Base-by-base conservation (phyloP, 306 rosid species). In the Gleditsia sinensis region DNA sequence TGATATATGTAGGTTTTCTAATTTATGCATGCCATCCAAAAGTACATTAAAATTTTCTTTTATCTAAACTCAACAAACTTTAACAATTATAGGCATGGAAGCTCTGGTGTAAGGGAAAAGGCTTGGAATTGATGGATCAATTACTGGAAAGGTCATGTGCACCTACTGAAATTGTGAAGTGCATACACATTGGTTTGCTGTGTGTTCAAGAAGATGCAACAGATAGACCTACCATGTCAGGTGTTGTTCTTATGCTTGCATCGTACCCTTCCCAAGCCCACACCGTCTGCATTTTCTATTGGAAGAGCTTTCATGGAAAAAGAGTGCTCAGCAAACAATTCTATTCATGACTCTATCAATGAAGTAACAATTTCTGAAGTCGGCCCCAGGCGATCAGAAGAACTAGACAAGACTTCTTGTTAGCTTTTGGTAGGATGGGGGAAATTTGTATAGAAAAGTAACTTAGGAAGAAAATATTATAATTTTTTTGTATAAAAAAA, bases 201-300 rank as follows among this genome's bases (percentile, higher is more conserved):
- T 83, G 92, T 58, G 86, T 83, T 3, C 86, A 88, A 54, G 82
- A 85, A 59, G 90, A 86, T 79, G 85, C 87, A 63, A 79, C 63
- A 19, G 81, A 86, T 19, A 83, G 88, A 34, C 90, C 90, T 23
- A 80, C 85, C 9, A 88, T 83, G 87, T 83, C 90, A 46, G 39
- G 65, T 49, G 81, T 88, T 33, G 85, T 81, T 8, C 83, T 49
- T 23, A 79, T 72, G 74, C 78, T 88, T 56, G 89, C 65, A 32
- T 74, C 81, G 42, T 55, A 57, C 66, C 75, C 92, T 88, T 13
- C 83, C 86, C 1, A 23, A n/a, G 3, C 92, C 88, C 4, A 81
- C 48, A 45, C 81, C 81, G 39, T 86, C 89, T 39, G 86, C 82
- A 60, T 81, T 83, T 76, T 80, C 78, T 42, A 73, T 69, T 21